Evolutionary conservation across 2,329 filamentous ascomycete species (phyloP).

Genomic region (Parastagonospora avenae): DNA sequence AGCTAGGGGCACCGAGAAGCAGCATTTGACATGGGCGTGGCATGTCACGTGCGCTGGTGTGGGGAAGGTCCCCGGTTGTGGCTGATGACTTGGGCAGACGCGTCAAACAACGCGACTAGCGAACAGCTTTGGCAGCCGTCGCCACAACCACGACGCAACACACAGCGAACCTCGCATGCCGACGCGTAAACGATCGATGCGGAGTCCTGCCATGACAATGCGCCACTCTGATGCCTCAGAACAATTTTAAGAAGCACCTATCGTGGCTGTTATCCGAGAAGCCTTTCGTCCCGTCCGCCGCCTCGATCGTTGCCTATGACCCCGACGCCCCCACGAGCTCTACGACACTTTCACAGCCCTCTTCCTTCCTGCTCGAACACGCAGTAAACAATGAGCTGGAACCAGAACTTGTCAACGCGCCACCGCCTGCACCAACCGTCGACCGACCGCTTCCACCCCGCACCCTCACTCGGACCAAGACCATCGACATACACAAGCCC

Average conservation of each 20-base stretch:
- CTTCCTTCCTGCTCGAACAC: constrained; percentile 12
- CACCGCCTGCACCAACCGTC: constrained; percentile 16
- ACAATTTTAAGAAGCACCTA: constrained; percentile 56
- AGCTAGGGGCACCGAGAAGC: too few relatives aligned
- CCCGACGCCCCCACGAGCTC: constrained; percentile 31
- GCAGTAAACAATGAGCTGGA: constrained; percentile 26
- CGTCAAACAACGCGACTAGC: constrained; percentile 26
- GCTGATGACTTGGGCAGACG: constrained; percentile 22
- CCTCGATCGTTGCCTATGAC: constrained; percentile 35
- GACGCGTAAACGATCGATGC: constrained; percentile 33
- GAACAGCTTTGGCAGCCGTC: constrained; percentile 13
- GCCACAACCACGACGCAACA: constrained; percentile 25
- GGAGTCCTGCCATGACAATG: constrained; percentile 25
- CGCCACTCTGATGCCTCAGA: constrained; percentile 51
- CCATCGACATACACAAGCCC: constrained; percentile 33
- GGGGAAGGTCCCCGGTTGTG: constrained; percentile 15
- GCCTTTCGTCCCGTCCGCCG: constrained; percentile 50
- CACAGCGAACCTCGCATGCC: constrained; percentile 12
- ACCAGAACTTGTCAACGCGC: constrained; percentile 11
- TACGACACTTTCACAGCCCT: constrained; percentile 20
- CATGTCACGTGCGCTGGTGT: constrained; percentile 35
- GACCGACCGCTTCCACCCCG: constrained; percentile 23
- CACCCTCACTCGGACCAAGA: constrained; percentile 23
- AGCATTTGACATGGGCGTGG: background rate
- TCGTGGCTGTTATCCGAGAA: constrained; percentile 54